A percentile compares a stretch with the other conserved stretches of the same genome.
Conservation (phyloP, 352 stramenopile species). For the Blastocystis sp. region DNA sequence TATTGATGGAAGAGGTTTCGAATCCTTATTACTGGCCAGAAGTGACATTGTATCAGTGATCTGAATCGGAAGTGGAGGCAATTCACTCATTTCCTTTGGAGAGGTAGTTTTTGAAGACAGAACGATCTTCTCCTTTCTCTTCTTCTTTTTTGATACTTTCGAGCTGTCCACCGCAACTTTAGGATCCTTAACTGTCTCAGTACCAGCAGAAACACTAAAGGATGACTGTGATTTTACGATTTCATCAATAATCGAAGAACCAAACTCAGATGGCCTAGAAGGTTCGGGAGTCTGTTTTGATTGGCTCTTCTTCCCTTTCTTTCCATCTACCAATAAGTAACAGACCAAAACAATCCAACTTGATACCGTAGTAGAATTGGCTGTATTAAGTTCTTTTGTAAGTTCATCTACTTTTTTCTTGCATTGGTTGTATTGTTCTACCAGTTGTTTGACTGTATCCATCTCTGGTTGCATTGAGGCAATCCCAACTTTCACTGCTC, state of each 20-base stretch:
- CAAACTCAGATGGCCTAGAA: neutral
- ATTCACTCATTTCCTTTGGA: neutral
- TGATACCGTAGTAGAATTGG: neutral
- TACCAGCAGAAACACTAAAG: neutral
- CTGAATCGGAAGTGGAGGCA: slow-evolving; percentile 59
- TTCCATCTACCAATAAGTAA: neutral
- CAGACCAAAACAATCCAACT: neutral
- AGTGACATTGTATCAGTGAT: slow-evolving; percentile 37
- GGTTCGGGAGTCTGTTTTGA: neutral
- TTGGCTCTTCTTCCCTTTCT: neutral
- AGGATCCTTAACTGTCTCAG: neutral
- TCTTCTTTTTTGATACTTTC: slow-evolving; percentile 2
- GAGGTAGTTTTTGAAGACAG: neutral
- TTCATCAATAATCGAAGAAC: slow-evolving; percentile 33
- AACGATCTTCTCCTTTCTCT: neutral
- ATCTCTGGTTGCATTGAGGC: neutral
- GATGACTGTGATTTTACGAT: neutral
- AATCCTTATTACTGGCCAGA: neutral
- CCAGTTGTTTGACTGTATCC: neutral
- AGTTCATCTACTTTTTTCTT: neutral
- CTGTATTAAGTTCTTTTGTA: neutral
- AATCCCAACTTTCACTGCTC: neutral
- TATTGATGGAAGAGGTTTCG: slow-evolving; percentile 14
- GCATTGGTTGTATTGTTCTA: neutral
- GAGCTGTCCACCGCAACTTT: neutral